Conservation (phyloP, 805 yeast genomes). For the Grigorovia transvaalensis region DNA sequence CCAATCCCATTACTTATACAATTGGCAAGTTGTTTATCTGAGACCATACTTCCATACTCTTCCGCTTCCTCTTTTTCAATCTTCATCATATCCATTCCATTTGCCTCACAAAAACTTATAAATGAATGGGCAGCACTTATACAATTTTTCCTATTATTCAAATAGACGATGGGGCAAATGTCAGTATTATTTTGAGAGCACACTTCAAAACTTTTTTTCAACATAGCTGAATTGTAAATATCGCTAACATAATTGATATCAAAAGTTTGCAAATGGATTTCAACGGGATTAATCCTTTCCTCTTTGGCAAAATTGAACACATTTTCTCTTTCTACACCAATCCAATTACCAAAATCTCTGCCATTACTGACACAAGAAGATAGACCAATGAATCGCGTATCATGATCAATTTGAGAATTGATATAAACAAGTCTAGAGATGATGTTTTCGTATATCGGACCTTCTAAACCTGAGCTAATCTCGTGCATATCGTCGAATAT, state of each 20-base stretch:
- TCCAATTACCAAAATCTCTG: conserved; percentile 76
- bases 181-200: conserved; percentile 26
- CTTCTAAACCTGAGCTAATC: conserved; percentile 47
- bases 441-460: conserved; percentile 57
- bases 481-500: conserved; percentile 67
- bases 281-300: conserved; percentile 46
- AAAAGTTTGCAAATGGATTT: conserved; percentile 45
- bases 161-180: conserved; percentile 40
- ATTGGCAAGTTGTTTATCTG: conserved; percentile 37
- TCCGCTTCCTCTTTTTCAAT: conserved; percentile 27
- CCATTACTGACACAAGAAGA: conserved; percentile 64
- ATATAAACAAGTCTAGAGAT: conserved; percentile 66
- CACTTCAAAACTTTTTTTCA: conserved; percentile 39
- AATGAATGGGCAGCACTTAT: conserved; percentile 42
- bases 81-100: conserved; percentile 32
- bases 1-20: conserved; percentile 55
- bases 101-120: conserved; percentile 29
- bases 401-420: conserved; percentile 49
- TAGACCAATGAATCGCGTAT: conserved; percentile 57
- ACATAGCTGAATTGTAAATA: conserved; percentile 36
- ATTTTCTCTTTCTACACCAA: conserved; percentile 54
- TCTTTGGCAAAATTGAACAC: conserved; percentile 62
- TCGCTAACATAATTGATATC: conserved; percentile 30
- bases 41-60: conserved; percentile 26
- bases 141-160: conserved; percentile 45